Conservation (phyloP, 1,284 basidiomycete species). For the Heliocybe sulcata region DNA sequence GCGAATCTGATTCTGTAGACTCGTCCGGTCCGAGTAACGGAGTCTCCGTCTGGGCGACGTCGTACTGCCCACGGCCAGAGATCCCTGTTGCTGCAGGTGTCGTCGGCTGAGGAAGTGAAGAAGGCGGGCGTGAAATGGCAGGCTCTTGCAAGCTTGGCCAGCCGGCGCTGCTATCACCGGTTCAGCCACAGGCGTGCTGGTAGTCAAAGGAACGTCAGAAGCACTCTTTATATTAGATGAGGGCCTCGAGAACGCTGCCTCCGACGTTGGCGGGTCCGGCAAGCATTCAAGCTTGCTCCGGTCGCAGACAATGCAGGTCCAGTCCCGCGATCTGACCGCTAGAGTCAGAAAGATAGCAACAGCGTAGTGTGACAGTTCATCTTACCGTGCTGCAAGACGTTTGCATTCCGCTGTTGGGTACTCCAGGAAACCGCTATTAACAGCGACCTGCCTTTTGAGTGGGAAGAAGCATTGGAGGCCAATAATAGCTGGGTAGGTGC, state of each 20-base stretch:
- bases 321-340: constrained; percentile 69
- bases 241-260: not conserved
- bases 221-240: not conserved
- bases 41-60: not conserved
- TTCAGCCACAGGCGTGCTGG: not conserved
- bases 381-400: constrained; percentile 75
- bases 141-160: not conserved
- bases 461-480: constrained; percentile 91
- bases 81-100: not conserved
- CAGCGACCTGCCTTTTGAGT: constrained; percentile 82
- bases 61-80: not conserved
- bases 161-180: not conserved
- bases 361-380: too few species aligned
- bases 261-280: constrained; percentile 44
- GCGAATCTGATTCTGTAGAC: not conserved
- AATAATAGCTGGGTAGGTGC: constrained; percentile 58
- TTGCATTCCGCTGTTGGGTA: constrained; percentile 73
- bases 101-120: too few species aligned
- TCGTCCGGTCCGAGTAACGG: not conserved
- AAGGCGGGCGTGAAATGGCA: too few species aligned
- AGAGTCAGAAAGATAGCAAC: too few species aligned
- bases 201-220: too few species aligned
- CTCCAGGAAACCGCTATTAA: constrained; percentile 86
- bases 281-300: constrained; percentile 63
- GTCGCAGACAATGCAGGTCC: constrained; percentile 76